phyloP scores from a whole-genome alignment of 140 eudicot species.

The Erigeron philadelphicus region DNA sequence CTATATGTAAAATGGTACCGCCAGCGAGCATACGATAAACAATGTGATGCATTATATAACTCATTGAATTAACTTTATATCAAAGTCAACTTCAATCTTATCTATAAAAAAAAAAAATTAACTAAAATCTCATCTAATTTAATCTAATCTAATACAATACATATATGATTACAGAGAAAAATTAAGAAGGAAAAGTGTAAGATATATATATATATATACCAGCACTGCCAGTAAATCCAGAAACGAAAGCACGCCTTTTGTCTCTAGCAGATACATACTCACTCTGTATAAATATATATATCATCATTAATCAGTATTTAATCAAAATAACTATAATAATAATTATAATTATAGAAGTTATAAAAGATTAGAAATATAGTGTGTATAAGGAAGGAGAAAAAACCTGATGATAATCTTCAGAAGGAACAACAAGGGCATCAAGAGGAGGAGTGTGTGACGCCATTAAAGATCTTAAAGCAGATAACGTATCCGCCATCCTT shows the following conservation, averaged over 20 bases:
- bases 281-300: conserved; percentile 43
- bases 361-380: neutral
- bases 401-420: conserved; percentile 99
- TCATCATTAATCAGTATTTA: neutral
- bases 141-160: no score
- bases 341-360: neutral
- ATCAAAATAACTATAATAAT: conserved; percentile 1
- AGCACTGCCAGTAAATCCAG: conserved; percentile 97
- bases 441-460: conserved; percentile 93
- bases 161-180: no score
- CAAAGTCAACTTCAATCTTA: neutral
- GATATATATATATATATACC: conserved; percentile 30
- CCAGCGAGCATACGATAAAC: no score
- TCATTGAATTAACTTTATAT: neutral
- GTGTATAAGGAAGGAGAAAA: neutral
- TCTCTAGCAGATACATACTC: conserved; percentile 94
- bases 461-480: conserved; percentile 78
- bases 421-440: conserved; percentile 81
- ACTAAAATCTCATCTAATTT: neutral
- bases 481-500: conserved; percentile 52
- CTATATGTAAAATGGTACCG: no score
- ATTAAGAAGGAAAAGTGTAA: no score
- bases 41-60: no score
- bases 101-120: neutral
- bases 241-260: conserved; percentile 77